Percentiles rank a stretch among this genome's conserved stretches.
These are phyloP conservation scores for Onygena corvina DNA, from an alignment of 2,329 filamentous ascomycete species.

Conservation along the genomic window DNA sequence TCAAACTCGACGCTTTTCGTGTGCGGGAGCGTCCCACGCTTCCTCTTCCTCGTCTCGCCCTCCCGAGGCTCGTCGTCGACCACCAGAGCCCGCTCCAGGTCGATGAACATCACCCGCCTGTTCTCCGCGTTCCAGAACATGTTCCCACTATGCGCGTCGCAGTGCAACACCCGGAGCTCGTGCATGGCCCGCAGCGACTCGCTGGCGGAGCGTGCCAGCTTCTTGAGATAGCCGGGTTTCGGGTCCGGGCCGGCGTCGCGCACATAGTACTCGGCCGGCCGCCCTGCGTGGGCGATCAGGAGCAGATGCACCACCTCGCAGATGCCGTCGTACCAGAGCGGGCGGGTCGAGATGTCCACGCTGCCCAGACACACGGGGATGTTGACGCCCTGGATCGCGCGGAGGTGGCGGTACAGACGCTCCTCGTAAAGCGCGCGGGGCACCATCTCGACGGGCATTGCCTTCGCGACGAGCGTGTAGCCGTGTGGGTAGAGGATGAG, in stretches of 20 bases:
- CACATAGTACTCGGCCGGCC: background rate
- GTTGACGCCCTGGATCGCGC: constrained; percentile 15
- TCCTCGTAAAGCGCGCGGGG: constrained; percentile 13
- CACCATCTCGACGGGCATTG: constrained; percentile 8
- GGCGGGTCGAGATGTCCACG: constrained; percentile 12
- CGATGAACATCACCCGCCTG: constrained; percentile 12
- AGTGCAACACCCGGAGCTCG: constrained; percentile 8
- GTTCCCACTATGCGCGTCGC: constrained; percentile 8
- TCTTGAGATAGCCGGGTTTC: background rate
- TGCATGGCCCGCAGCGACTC: constrained; percentile 12
- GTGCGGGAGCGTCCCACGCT: background rate
- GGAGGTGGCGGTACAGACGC: constrained; percentile 13
- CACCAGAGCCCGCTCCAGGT: constrained; percentile 13
- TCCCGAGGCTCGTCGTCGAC: background rate
- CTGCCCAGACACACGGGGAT: constrained; percentile 17
- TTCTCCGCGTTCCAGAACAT: constrained; percentile 14
- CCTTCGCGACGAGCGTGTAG: constrained; percentile 19
- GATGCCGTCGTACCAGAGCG: constrained; percentile 13
- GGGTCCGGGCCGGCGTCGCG: background rate
- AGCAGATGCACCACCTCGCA: constrained; percentile 9
- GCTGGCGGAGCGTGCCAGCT: background rate
- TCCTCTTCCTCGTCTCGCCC: background rate
- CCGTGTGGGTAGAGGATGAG: constrained; percentile 16
- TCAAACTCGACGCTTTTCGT: background rate
- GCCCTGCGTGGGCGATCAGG: constrained; percentile 11